Evolutionary conservation across 768 basidiomycete species (phyloP).

Genomic region (Lentinula sp.): DNA sequence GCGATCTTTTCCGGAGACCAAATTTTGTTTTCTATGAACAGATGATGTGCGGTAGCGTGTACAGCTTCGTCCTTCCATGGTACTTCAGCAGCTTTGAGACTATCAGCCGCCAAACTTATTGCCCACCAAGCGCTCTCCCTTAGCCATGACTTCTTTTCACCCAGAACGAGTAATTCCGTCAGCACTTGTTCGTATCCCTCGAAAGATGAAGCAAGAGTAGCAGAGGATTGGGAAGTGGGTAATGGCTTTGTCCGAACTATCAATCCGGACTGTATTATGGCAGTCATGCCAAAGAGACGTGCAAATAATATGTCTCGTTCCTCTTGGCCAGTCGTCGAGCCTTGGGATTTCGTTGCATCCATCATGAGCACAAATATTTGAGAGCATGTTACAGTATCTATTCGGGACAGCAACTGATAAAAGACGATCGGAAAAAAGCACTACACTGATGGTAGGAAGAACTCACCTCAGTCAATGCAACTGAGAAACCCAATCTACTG

Average conservation of each 20-base stretch:
- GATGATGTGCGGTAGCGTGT: conserved; percentile 35
- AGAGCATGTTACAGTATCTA: conserved; percentile 69
- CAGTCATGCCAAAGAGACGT: conserved; percentile 82
- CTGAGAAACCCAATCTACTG: conserved; percentile 91
- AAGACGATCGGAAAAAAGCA: conserved; percentile 3
- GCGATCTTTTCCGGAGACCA: conserved; percentile 94
- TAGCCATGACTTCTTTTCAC: conserved; percentile 85
- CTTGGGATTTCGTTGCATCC: conserved; percentile 63
- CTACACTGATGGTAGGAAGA: neutral
- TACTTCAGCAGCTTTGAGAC: conserved; percentile 49
- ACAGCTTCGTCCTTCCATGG: conserved; percentile 70
- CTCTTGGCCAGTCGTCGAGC: conserved; percentile 84
- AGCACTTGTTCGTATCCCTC: conserved; percentile 56
- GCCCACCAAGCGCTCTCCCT: conserved; percentile 90
- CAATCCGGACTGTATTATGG: conserved; percentile 81
- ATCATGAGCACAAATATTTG: conserved; percentile 75
- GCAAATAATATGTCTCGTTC: conserved; percentile 92
- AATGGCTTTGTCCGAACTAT: conserved; percentile 59
- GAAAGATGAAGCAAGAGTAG: conserved; percentile 48
- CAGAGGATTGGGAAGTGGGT: conserved; percentile 45
- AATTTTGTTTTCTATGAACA: conserved; percentile 47
- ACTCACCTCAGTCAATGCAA: conserved; percentile 89
- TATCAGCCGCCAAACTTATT: conserved; percentile 57
- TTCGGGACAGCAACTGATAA: conserved; percentile 66
- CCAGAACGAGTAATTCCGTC: conserved; percentile 56